Conservation (phyloP, 805 yeast genomes). For the Candida parachauliodes region DNA sequence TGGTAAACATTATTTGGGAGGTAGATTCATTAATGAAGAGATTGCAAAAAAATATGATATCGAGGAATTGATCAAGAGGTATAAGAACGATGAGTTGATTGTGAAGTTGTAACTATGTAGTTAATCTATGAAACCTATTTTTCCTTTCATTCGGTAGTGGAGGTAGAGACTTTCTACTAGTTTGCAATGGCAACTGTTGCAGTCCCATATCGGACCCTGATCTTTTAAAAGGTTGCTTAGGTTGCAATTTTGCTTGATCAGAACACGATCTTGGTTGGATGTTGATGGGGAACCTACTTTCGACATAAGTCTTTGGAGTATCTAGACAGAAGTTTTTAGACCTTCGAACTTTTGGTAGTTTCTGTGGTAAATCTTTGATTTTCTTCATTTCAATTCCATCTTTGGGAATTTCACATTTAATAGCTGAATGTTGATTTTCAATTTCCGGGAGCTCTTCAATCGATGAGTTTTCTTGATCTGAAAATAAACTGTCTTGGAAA, state of each 20-base stretch:
- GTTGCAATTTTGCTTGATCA: neutral
- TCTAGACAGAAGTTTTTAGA: slow-evolving; percentile 28
- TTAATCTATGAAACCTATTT: too few relatives aligned
- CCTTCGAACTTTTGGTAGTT: slow-evolving; percentile 7
- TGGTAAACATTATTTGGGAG: slow-evolving; percentile 76
- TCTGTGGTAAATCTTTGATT: neutral
- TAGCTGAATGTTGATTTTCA: too few relatives aligned
- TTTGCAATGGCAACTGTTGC: neutral
- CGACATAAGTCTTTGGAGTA: slow-evolving; percentile 18
- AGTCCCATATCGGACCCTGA: neutral
- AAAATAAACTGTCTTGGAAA: slow-evolving; percentile 12
- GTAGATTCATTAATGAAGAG: slow-evolving; percentile 67
- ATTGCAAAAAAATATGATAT: slow-evolving; percentile 76
- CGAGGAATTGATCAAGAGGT: slow-evolving; percentile 35
- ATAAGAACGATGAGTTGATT: slow-evolving; percentile 33
- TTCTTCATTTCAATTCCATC: neutral
- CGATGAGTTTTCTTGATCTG: neutral
- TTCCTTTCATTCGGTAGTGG: too few relatives aligned
- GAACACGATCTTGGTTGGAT: slow-evolving; percentile 2
- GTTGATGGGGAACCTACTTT: slow-evolving; percentile 6
- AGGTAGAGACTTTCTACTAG: neutral
- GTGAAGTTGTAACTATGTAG: slow-evolving; percentile 25
- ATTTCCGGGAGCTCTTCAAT: too few relatives aligned
- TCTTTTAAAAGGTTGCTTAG: neutral
- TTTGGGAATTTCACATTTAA: neutral